Evolutionary conservation across 1,284 basidiomycete genomes (phyloP).

Genomic region (Fomes fomentarius): DNA sequence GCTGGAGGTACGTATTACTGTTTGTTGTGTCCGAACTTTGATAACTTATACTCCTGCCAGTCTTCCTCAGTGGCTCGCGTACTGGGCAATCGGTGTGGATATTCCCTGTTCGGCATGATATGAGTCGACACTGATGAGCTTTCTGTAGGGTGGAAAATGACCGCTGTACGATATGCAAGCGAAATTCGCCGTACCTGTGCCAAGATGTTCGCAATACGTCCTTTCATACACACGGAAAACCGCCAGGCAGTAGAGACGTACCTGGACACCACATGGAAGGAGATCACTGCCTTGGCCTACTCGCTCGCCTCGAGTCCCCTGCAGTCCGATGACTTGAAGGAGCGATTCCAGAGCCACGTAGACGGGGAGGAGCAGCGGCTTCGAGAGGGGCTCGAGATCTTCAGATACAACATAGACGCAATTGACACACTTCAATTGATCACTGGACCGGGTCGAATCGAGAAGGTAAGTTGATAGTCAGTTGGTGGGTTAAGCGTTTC

Average conservation of each 20-base stretch:
- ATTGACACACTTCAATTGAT: constrained; percentile 28
- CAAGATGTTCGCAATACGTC: too few species aligned
- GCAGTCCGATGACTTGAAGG: constrained; percentile 3
- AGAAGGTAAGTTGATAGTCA: too few species aligned
- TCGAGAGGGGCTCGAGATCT: constrained; percentile 27
- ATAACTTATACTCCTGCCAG: constrained; percentile 26
- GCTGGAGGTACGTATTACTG: constrained; percentile 32
- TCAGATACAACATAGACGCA: constrained; percentile 31
- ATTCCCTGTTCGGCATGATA: background rate
- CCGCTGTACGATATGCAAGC: too few species aligned
- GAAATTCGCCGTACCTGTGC: too few species aligned
- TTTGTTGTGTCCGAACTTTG: background rate
- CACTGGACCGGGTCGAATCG: constrained; percentile 26
- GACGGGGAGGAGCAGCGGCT: constrained; percentile 23
- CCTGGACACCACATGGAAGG: too few species aligned
- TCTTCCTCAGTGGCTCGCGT: constrained; percentile 48
- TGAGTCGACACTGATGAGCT: too few species aligned
- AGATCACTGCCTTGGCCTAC: constrained; percentile 2
- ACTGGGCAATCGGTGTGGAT: constrained; percentile 45
- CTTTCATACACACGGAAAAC: too few species aligned
- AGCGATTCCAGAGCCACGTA: constrained; percentile 24
- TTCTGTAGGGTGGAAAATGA: constrained; percentile 8
- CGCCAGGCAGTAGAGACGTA: too few species aligned
- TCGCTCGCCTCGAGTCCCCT: background rate
- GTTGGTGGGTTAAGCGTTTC: too few species aligned